Evolutionary conservation across 78 protist genomes (phyloP).

Genomic region (Dictyostelium capitatum): DNA sequence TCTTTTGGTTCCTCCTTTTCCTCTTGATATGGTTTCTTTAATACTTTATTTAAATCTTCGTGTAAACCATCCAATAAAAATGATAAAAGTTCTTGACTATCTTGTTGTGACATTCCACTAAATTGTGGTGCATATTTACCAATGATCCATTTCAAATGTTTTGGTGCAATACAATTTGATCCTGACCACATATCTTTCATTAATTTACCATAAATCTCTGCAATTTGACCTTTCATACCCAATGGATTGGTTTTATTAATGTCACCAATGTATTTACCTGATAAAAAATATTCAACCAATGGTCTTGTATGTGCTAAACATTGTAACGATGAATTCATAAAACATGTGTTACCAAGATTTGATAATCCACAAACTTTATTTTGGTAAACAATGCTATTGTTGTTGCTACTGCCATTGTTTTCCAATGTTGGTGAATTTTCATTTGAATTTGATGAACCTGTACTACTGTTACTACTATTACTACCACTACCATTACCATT

Average conservation of each 20-base stretch:
- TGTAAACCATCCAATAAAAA: conserved; percentile 94
- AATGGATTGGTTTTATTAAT: conserved; percentile 87
- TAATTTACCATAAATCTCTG: conserved; percentile 84
- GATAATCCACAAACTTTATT: conserved; percentile 70
- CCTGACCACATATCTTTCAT: conserved; percentile 92
- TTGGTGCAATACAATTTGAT: conserved; percentile 70
- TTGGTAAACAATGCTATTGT: not conserved
- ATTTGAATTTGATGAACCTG: not conserved
- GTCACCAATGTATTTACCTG: conserved; percentile 66
- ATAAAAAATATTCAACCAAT: conserved; percentile 82
- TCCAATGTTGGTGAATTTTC: conserved; percentile 12
- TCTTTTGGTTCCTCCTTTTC: conserved; percentile 64
- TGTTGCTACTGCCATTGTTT: not conserved
- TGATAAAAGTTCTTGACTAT: conserved; percentile 91
- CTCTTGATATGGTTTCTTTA: conserved; percentile 87
- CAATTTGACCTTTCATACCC: conserved; percentile 93
- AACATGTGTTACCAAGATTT: conserved; percentile 95
- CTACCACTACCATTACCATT: not conserved
- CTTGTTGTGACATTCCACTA: conserved; percentile 92
- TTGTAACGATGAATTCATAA: conserved; percentile 95
- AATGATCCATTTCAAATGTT: conserved; percentile 83
- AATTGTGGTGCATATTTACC: conserved; percentile 90
- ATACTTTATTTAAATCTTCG: conserved; percentile 92
- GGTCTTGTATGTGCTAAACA: conserved; percentile 89
- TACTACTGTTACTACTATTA: not conserved